Base-by-base conservation (phyloP, 108 stramenopile species). In the Cyclotella atomus region DNA sequence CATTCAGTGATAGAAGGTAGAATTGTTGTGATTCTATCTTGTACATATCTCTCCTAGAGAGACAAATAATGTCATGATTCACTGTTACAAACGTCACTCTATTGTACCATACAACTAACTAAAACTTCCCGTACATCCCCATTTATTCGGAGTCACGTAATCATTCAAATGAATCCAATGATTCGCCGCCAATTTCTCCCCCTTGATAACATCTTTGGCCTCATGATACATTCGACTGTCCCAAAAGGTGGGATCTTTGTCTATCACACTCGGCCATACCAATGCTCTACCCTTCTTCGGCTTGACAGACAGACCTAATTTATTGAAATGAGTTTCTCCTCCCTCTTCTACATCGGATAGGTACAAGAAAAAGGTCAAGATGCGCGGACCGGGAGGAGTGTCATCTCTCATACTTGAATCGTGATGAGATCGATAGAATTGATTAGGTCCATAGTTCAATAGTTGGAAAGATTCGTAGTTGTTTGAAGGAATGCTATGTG, bases 341-440 rank as follows among this genome's bases (percentile, higher is more conserved):
- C 94, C 94, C 66, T 89, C 89, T 78, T 93, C 94, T 5, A 95
- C 94, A 72, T 95, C 89, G 10, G 52, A 21, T 52, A 52, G 52
- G 5, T 95, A 95, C 52, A 95, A 76, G 68, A 91, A 95, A 76
- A 95, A 95, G 27, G 94, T 95, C 55, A 91, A 61, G 23, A 93
- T 93, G n/a, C 94, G 79, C 44, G 89, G 90, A 24, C 94, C 94
- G 36, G 87, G 53, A 12, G 85, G 79, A 23, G 75, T 74, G 16
- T 74, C 65, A 59, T 89, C 88, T 28, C 85, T 76, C 19, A 16
- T 3, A 16, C 69, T 77, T 45, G 77, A 84, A 63, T 95, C 94
- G 66, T 95, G 94, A 68, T 95, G 94, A 12, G 69, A 69, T 53
- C 81, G 76, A 73, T 95, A 89, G 59, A 81, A 74, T 68, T 89